Base-by-base conservation (phyloP, 2,329 filamentous ascomycete genomes). In the Aspergillus awamori region DNA sequence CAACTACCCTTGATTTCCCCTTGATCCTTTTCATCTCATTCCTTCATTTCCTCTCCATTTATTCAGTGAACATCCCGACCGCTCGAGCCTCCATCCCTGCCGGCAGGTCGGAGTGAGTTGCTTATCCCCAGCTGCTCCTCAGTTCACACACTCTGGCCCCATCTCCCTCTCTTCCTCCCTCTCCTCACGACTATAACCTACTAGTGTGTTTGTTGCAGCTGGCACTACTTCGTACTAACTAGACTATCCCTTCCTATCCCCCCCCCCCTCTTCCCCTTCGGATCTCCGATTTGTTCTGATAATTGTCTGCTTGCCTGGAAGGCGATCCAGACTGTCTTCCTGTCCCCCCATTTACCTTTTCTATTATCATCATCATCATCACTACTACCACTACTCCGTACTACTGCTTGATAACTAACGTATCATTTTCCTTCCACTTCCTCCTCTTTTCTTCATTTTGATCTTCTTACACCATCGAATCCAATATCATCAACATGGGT, bases 401-500 rank as follows among this genome's bases (percentile, higher is more conserved):
- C 11, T 11, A 36, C 33, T 4, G 2, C 33, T 36, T 36, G 30
- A 51, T n/a, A 45, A 51, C 26, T 39, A 17, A 52, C 36, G 45
- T 38, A 36, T 41, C 33, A 48, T 36, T 5, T 38, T 28, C 45
- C 26, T 30, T 49, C 45, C 24, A 43, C 45, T 22, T 15, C 20
- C 43, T 8, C 48, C 17, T 26, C 47, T 33, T 54, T 28, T n/a
- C 24, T 41, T 53, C 41, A 53, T 48, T 22, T 49, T 22, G 24
- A 33, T 53, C 33, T 51, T 36, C 47, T 53, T 47, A 48, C 39
- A 39, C 59, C 43, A 51, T 55, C 49, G 47, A 55, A 55, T 56
- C 41, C 38, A 53, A 45, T 17, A 64, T 43, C 39, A 63, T 60
- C 56, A 68, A 65, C 56, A 68, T 68, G 66, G 66, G 66, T 68